A percentile compares a stretch with the other conserved stretches of the same genome.
These are phyloP conservation scores for Ganoderma leucocontextum DNA, from an alignment of 1,284 basidiomycete species.

Conservation along the genomic window DNA sequence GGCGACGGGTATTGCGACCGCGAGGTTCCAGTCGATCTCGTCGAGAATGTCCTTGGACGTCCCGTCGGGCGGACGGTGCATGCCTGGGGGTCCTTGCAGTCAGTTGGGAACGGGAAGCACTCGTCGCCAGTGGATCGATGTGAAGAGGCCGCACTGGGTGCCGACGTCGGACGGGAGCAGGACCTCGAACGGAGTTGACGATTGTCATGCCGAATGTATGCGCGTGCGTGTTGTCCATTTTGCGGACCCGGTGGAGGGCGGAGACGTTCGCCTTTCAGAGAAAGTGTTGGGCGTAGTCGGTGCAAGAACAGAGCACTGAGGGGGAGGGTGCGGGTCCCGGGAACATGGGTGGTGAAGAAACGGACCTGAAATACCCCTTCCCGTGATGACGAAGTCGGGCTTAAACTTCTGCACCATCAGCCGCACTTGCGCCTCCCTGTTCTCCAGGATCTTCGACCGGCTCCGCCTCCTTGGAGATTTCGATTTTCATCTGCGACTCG, in stretches of 20 bases:
- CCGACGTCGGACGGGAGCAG: too few species aligned
- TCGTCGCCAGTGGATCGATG: conserved; percentile 42
- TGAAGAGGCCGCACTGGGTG: conserved; percentile 49
- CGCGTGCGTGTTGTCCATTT: conserved; percentile 98
- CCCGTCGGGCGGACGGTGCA: conserved; percentile 55
- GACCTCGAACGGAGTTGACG: neutral
- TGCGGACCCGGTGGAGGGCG: conserved; percentile 93
- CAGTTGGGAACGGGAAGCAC: neutral
- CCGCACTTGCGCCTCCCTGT: conserved; percentile 98
- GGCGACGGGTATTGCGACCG: neutral
- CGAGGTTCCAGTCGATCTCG: too few species aligned
- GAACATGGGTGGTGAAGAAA: conserved; percentile 15
- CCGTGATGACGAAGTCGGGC: conserved; percentile 95
- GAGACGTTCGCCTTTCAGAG: conserved; percentile 88
- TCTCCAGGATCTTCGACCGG: conserved; percentile 92
- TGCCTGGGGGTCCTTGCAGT: conserved; percentile 20
- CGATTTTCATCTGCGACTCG: conserved; percentile 98
- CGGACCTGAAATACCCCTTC: conserved; percentile 95
- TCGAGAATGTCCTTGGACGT: conserved; percentile 41
- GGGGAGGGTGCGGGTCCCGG: neutral
- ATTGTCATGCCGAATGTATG: conserved; percentile 65
- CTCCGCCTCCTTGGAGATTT: conserved; percentile 93
- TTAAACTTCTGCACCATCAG: conserved; percentile 90
- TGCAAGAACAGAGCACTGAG: neutral
- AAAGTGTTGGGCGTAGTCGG: neutral